Evolutionary conservation across 1,284 basidiomycete species (phyloP).

Genomic region (Melampsora occidentalis): DNA sequence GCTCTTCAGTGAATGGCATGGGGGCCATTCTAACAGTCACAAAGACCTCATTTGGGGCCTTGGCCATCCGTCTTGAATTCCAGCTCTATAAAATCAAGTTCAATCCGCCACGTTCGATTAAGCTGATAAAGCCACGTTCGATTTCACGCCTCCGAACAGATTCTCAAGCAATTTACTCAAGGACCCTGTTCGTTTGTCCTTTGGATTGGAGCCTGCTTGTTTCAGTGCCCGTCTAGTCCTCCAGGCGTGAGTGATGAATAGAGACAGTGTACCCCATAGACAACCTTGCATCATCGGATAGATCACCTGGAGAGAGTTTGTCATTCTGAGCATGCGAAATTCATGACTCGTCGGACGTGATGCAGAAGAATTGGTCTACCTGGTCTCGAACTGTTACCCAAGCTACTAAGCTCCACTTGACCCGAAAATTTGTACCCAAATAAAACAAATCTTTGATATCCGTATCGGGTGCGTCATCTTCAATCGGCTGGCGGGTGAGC

Average conservation of each 20-base stretch:
- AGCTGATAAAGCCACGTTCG: neutral
- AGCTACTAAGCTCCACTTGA: conserved; percentile 31
- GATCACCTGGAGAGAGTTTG: neutral
- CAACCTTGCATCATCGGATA: conserved; percentile 34
- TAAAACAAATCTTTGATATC: conserved; percentile 17
- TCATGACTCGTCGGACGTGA: neutral
- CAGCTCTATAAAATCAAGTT: no score
- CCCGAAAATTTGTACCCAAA: conserved; percentile 29
- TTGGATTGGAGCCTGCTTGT: neutral
- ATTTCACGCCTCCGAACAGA: neutral
- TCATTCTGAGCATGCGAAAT: neutral
- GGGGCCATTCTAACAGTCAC: no score
- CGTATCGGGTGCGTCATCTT: neutral
- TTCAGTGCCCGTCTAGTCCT: neutral
- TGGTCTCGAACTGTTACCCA: conserved; percentile 38
- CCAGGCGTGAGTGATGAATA: conserved; percentile 17
- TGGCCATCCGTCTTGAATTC: no score
- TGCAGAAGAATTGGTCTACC: neutral
- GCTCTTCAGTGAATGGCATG: no score
- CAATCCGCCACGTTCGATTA: neutral
- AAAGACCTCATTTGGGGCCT: no score
- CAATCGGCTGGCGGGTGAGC: neutral
- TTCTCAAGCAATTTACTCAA: neutral
- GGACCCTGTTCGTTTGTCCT: neutral
- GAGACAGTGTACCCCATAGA: conserved; percentile 32